A percentile compares a stretch with the other conserved stretches of the same genome.
phyloP scores from a whole-genome alignment of 2,329 filamentous ascomycete species.

The Pyrenochaeta sp. region DNA sequence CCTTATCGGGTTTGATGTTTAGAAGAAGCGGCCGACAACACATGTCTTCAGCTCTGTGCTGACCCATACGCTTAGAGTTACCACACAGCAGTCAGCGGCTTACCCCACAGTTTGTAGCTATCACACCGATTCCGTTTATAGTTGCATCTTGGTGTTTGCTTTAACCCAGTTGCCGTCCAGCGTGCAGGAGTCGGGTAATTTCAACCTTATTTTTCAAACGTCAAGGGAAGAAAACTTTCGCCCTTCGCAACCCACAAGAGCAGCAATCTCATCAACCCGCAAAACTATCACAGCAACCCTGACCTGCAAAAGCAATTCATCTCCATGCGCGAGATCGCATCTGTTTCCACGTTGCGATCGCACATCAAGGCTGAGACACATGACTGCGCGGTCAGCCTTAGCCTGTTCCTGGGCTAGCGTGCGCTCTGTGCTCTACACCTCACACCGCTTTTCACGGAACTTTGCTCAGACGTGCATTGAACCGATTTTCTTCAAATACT shows the following conservation, averaged over 20 bases:
- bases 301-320: slow-evolving; percentile 1
- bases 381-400: slow-evolving; percentile 47
- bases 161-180: slow-evolving; percentile 8
- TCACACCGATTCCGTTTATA: slow-evolving; percentile 22
- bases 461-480: slow-evolving; percentile 32
- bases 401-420: slow-evolving; percentile 35
- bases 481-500: slow-evolving; percentile 37
- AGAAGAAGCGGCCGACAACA: slow-evolving; percentile 4
- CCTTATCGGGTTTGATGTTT: slow-evolving; percentile 1
- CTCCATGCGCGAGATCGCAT: slow-evolving; percentile 4
- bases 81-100: slow-evolving; percentile 22
- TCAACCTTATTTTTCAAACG: slow-evolving; percentile 7
- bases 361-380: slow-evolving; percentile 35
- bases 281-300: no score
- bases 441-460: slow-evolving; percentile 48
- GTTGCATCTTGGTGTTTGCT: slow-evolving; percentile 13
- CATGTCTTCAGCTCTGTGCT: slow-evolving; percentile 14
- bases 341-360: slow-evolving; percentile 1
- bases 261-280: no score
- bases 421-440: slow-evolving; percentile 45
- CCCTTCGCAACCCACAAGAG: no score
- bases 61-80: slow-evolving; percentile 12
- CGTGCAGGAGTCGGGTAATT: slow-evolving; percentile 14
- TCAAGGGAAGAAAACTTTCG: no score
- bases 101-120: slow-evolving; percentile 25